These are phyloP conservation scores for Fraxinus quadrangulata DNA, from an alignment of 257 asterid species.

Conservation along the genomic window DNA sequence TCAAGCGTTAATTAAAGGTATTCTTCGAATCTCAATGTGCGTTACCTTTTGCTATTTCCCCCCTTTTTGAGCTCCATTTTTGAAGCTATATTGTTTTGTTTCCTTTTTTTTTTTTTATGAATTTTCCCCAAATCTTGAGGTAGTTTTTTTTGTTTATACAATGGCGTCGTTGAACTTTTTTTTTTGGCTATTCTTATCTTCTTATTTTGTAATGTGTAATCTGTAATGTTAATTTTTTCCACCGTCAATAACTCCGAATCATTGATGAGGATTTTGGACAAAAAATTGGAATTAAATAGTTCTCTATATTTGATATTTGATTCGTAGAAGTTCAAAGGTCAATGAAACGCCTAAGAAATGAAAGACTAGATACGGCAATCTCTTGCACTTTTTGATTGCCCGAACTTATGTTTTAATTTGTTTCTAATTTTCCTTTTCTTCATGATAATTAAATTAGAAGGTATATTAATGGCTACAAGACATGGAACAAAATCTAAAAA, in stretches of 20 bases:
- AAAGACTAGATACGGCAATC: background rate
- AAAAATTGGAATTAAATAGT: background rate
- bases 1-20: constrained; percentile 23
- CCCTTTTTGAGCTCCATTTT: background rate
- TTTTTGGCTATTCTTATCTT: background rate
- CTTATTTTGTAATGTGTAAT: background rate
- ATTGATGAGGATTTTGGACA: background rate
- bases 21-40: constrained; percentile 20
- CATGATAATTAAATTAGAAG: constrained; percentile 6
- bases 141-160: constrained; percentile 9
- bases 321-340: background rate
- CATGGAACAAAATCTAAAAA: constrained; percentile 55
- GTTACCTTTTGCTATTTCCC: background rate
- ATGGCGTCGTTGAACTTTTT: background rate
- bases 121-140: constrained; percentile 13
- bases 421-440: background rate
- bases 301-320: background rate
- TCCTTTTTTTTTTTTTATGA: constrained; percentile 11
- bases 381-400: background rate
- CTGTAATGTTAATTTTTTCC: background rate
- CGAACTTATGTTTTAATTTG: background rate
- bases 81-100: constrained; percentile 29
- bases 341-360: background rate
- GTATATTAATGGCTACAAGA: constrained; percentile 60
- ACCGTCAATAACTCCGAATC: background rate